Evolutionary conservation across 495 filamentous ascomycete species (phyloP).

Genomic region (Pseudevernia furfuracea): DNA sequence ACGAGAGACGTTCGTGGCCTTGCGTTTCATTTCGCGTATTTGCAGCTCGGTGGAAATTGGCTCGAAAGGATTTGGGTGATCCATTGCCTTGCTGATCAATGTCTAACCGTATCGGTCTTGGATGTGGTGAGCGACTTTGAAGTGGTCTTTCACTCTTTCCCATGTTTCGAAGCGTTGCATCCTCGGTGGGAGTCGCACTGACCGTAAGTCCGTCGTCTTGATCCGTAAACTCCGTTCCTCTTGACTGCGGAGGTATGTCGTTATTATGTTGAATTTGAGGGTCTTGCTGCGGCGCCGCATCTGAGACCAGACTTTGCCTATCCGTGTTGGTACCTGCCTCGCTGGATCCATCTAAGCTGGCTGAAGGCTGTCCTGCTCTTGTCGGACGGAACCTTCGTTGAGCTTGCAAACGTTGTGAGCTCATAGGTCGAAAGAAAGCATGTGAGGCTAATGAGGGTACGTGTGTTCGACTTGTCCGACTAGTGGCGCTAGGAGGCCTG

Average conservation of each 20-base stretch:
- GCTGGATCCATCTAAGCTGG: conserved; percentile 40
- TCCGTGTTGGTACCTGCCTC: conserved; percentile 39
- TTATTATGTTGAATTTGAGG: conserved; percentile 42
- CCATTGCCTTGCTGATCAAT: conserved; percentile 44
- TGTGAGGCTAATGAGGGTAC: conserved; percentile 82
- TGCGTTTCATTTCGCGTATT: conserved; percentile 40
- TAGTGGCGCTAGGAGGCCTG: conserved; percentile 55
- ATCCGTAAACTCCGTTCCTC: conserved; percentile 74
- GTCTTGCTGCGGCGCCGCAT: conserved; percentile 37
- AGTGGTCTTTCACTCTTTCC: conserved; percentile 69
- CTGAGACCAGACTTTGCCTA: conserved; percentile 43
- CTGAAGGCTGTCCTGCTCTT: conserved; percentile 37
- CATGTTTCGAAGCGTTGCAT: conserved; percentile 57
- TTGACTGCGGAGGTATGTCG: conserved; percentile 57
- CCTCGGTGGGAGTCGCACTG: conserved; percentile 64
- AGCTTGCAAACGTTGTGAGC: conserved; percentile 86
- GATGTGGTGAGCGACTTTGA: conserved; percentile 46
- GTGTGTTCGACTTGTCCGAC: conserved; percentile 76
- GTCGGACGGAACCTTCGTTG: conserved; percentile 60
- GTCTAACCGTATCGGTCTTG: conserved; percentile 49
- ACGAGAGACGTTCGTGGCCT: conserved; percentile 69
- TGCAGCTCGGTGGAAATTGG: conserved; percentile 45
- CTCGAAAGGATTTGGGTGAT: conserved; percentile 66
- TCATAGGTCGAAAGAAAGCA: conserved; percentile 95
- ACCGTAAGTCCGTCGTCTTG: conserved; percentile 56